Percentiles rank a stretch among this genome's conserved stretches.
These are phyloP conservation scores for Trichoderma brevicompactum DNA, from an alignment of 2,329 filamentous ascomycete species.

Conservation along the genomic window DNA sequence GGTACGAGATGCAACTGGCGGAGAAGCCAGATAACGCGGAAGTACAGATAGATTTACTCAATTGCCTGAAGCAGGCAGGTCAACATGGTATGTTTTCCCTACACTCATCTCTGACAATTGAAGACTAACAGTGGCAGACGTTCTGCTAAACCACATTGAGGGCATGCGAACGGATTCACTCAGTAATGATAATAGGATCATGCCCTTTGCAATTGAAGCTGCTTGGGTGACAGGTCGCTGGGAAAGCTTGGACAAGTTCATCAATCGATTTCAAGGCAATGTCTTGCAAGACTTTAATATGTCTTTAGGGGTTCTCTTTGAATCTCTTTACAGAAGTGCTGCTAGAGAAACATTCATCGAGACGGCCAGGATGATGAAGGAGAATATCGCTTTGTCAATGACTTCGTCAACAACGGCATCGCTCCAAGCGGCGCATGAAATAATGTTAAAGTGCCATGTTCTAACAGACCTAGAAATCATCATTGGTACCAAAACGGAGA, in stretches of 20 bases:
- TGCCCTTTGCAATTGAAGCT: slow-evolving; percentile 87
- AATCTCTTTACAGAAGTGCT: slow-evolving; percentile 61
- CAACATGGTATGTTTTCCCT: slow-evolving; percentile 71
- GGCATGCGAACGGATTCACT: slow-evolving; percentile 63
- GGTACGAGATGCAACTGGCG: slow-evolving; percentile 91
- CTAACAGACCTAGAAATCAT: slow-evolving; percentile 86
- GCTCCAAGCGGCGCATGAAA: slow-evolving; percentile 80
- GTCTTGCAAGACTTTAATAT: slow-evolving; percentile 73
- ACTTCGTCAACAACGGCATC: slow-evolving; percentile 79
- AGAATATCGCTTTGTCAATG: slow-evolving; percentile 72
- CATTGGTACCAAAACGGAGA: slow-evolving; percentile 52
- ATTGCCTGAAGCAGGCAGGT: slow-evolving; percentile 91
- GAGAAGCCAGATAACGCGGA: slow-evolving; percentile 77
- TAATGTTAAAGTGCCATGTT: slow-evolving; percentile 84
- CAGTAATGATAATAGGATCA: slow-evolving; percentile 62
- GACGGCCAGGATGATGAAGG: slow-evolving; percentile 67
- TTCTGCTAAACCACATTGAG: slow-evolving; percentile 84
- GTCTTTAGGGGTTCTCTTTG: slow-evolving; percentile 66
- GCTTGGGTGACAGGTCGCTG: slow-evolving; percentile 89
- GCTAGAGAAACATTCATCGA: slow-evolving; percentile 57
- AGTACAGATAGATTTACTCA: slow-evolving; percentile 80
- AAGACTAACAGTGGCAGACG: slow-evolving; percentile 57
- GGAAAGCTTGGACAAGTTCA: slow-evolving; percentile 72
- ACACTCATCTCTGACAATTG: not conserved
- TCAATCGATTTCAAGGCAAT: slow-evolving; percentile 58